Conservation (phyloP, 305 asterid species). For the Salvia sclarea region DNA sequence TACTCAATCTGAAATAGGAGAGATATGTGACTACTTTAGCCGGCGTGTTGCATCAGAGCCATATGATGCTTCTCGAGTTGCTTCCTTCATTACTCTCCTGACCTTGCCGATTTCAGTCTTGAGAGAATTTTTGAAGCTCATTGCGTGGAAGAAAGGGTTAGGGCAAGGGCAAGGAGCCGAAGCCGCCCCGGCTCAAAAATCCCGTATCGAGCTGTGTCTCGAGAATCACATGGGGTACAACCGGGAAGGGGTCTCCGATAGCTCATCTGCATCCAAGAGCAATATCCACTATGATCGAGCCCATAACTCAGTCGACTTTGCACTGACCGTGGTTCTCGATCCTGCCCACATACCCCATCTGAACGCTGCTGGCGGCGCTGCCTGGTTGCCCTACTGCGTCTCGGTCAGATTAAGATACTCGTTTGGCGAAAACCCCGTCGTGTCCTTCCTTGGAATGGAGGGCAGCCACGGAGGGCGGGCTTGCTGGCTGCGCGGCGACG, state of each 20-base stretch:
- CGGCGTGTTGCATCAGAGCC: slow-evolving; percentile 99
- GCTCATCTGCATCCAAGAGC: slow-evolving; percentile 67
- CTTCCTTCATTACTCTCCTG: slow-evolving; percentile 91
- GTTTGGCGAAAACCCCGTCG: slow-evolving; percentile 72
- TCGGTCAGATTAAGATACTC: slow-evolving; percentile 82
- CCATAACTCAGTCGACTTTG: slow-evolving; percentile 89
- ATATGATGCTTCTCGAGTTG: slow-evolving; percentile 96
- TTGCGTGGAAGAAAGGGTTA: slow-evolving; percentile 97
- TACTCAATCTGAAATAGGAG: slow-evolving; percentile 86
- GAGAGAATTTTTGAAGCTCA: slow-evolving; percentile 90
- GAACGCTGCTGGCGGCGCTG: slow-evolving; percentile 99
- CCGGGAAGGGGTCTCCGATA: slow-evolving; percentile 55
- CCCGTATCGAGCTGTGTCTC: slow-evolving; percentile 92
- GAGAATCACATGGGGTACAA: slow-evolving; percentile 85
- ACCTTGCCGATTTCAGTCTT: slow-evolving; percentile 91
- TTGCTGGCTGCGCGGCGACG: slow-evolving; percentile 80
- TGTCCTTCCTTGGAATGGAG: slow-evolving; percentile 84
- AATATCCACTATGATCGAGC: slow-evolving; percentile 83
- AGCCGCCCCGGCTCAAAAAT: slow-evolving; percentile 78
- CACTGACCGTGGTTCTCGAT: slow-evolving; percentile 90
- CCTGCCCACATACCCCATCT: slow-evolving; percentile 84
- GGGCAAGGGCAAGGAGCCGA: slow-evolving; percentile 81
- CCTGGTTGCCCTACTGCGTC: slow-evolving; percentile 97
- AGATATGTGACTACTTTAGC: slow-evolving; percentile 95
- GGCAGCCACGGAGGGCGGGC: slow-evolving; percentile 99